phyloP scores from a whole-genome alignment of 73 alveolate genomes.

The Paramecium bursaria region DNA sequence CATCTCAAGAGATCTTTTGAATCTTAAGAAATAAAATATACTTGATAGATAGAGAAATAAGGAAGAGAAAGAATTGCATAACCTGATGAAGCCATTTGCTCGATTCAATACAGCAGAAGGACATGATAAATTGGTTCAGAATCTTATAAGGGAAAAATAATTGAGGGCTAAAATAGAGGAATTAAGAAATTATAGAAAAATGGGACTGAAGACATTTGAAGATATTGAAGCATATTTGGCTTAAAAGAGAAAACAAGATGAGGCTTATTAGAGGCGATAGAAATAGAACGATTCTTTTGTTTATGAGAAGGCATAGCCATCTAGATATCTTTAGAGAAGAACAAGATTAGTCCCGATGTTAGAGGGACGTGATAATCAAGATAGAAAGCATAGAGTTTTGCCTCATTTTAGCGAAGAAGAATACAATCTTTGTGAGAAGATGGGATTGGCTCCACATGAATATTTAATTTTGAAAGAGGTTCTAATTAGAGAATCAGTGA shows the following conservation, averaged over 20 bases:
- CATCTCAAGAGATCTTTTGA: slow-evolving; percentile 94
- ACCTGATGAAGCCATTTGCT: slow-evolving; percentile 86
- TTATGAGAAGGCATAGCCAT: slow-evolving; percentile 53
- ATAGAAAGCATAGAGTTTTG: background rate
- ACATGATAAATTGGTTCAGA: slow-evolving; percentile 79
- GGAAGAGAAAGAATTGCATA: slow-evolving; percentile 78
- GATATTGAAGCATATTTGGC: slow-evolving; percentile 80
- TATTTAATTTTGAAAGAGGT: slow-evolving; percentile 67
- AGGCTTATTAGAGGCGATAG: slow-evolving; percentile 62
- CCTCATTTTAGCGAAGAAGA: slow-evolving; percentile 51
- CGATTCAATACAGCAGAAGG: slow-evolving; percentile 83
- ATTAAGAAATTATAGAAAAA: slow-evolving; percentile 74
- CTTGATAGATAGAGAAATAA: slow-evolving; percentile 74
- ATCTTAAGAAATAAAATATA: slow-evolving; percentile 75
- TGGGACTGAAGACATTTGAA: slow-evolving; percentile 82
- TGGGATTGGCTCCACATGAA: slow-evolving; percentile 65
- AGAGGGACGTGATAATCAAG: slow-evolving; percentile 6
- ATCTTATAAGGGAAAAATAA: slow-evolving; percentile 75
- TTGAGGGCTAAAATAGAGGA: slow-evolving; percentile 81
- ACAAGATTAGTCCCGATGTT: slow-evolving; percentile 54
- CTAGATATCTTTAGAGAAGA: slow-evolving; percentile 55
- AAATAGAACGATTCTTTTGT: slow-evolving; percentile 63
- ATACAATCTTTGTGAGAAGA: slow-evolving; percentile 61
- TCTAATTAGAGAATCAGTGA: slow-evolving; percentile 63
- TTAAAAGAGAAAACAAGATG: slow-evolving; percentile 74